Conservation (phyloP, 306 rosid genomes). For the Elaeagnus macrophylla region DNA sequence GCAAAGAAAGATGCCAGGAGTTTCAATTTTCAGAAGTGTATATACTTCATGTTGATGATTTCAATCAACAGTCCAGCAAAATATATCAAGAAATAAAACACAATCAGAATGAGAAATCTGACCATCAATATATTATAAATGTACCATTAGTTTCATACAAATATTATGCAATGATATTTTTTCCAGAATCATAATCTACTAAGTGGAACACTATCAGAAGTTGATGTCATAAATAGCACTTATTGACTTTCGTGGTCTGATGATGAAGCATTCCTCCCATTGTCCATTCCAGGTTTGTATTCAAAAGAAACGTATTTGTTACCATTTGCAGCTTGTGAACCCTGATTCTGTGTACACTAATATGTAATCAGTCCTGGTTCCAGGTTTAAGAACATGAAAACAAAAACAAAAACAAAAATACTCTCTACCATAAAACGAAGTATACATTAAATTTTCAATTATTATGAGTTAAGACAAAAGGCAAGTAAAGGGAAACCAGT, state of each 20-base stretch:
- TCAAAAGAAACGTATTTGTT: slow-evolving; percentile 90
- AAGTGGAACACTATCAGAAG: background rate
- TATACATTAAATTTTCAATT: background rate
- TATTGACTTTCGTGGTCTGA: slow-evolving; percentile 97
- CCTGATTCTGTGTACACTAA: slow-evolving; percentile 76
- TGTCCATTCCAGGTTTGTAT: slow-evolving; percentile 97
- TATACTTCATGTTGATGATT: background rate
- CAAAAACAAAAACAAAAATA: too few species aligned
- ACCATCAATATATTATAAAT: too few species aligned
- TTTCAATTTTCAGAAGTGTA: background rate
- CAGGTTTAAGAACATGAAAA: too few species aligned
- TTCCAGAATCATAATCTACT: too few species aligned
- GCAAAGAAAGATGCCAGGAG: background rate
- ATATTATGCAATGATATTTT: too few species aligned
- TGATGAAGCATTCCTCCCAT: slow-evolving; percentile 96
- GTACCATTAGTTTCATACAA: too few species aligned
- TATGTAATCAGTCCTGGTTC: slow-evolving; percentile 12
- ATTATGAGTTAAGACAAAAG: too few species aligned
- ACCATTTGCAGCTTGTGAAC: slow-evolving; percentile 77
- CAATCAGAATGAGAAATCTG: too few species aligned
- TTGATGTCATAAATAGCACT: slow-evolving; percentile 22
- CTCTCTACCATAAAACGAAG: background rate
- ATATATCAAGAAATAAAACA: too few species aligned
- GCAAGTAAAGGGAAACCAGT: background rate
- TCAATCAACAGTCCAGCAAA: too few species aligned